Evolutionary conservation across 176 grass and related monocot genomes (phyloP).

Genomic region (Pharus latifolius): DNA sequence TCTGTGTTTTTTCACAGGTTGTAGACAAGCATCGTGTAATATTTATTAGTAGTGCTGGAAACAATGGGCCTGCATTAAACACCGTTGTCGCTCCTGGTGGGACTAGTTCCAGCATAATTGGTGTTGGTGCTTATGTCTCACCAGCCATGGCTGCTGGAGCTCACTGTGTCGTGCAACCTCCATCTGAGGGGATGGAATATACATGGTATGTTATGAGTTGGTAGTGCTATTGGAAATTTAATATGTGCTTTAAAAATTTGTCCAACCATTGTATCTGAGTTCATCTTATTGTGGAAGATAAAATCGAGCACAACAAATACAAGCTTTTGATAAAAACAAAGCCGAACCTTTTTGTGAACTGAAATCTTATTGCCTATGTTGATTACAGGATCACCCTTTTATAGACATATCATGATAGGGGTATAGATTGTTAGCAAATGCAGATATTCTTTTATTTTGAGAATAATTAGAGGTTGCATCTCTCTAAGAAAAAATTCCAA

Average conservation of each 20-base stretch:
- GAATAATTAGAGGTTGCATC: too few relatives aligned
- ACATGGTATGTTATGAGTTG: slow-evolving; percentile 59
- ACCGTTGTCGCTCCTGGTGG: slow-evolving; percentile 97
- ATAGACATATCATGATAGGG: neutral
- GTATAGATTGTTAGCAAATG: neutral
- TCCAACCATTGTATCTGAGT: neutral
- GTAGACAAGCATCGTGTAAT: slow-evolving; percentile 88
- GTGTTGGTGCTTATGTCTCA: slow-evolving; percentile 96
- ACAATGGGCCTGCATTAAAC: slow-evolving; percentile 78
- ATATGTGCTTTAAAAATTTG: neutral
- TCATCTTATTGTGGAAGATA: neutral
- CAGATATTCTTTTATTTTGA: neutral
- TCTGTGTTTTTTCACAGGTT: slow-evolving; percentile 48
- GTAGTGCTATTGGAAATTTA: neutral
- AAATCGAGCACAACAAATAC: neutral
- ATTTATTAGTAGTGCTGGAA: slow-evolving; percentile 96
- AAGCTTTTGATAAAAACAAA: neutral
- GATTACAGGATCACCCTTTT: neutral
- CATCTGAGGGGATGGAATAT: slow-evolving; percentile 83
- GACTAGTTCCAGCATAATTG: slow-evolving; percentile 92
- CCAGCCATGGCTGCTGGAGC: slow-evolving; percentile 97
- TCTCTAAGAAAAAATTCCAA: too few relatives aligned
- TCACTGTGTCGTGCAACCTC: slow-evolving; percentile 82
- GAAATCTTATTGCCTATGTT: neutral
- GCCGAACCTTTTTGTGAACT: neutral